A percentile compares a stretch with the other conserved stretches of the same genome.
Conservation (phyloP, 163 green algal species). For the Chlamydomonas reinhardtii region DNA sequence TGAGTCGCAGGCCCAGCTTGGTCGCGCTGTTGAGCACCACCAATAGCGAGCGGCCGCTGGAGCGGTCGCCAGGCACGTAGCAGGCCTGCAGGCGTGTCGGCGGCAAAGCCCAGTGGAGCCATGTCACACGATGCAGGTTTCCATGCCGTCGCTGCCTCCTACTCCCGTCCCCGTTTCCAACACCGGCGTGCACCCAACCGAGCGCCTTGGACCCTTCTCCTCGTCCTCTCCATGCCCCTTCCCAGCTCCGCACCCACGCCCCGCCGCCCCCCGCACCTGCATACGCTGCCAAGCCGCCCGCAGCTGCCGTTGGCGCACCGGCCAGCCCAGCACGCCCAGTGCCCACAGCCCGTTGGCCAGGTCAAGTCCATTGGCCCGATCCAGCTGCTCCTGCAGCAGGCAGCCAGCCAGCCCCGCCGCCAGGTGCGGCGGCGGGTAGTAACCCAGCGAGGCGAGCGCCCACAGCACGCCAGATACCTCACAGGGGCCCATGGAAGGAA, state of each 20-base stretch:
- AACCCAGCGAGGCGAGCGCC: conserved; percentile 24
- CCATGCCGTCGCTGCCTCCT: too few species aligned
- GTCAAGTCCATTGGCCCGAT: conserved; percentile 6
- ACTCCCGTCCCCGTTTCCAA: too few species aligned
- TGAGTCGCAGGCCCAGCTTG: conserved; percentile 14
- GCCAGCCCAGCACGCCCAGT: neutral
- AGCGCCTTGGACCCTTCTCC: too few species aligned
- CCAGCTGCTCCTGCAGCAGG: neutral
- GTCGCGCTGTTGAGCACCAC: conserved; percentile 7
- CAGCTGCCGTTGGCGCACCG: neutral
- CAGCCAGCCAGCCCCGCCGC: neutral
- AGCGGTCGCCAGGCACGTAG: neutral
- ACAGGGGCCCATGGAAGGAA: conserved; percentile 15
- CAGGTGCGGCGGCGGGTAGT: conserved; percentile 11
- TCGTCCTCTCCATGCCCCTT: too few species aligned
- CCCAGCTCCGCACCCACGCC: neutral
- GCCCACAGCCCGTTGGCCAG: conserved; percentile 4
- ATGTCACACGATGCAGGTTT: too few species aligned
- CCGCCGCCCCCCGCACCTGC: neutral
- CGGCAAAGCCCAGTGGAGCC: too few species aligned
- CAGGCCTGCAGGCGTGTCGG: neutral
- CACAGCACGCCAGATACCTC: conserved; percentile 30
- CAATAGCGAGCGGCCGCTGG: conserved; percentile 11
- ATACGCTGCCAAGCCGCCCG: neutral
- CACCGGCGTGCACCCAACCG: too few species aligned